Percentiles rank a stretch among this genome's conserved stretches.
Evolutionary conservation across 306 rosid genomes (phyloP).

Genomic region (barrel medic (Medicago truncatula)): MtrunA17r5.0-ANR NC_053047.1:7436501-7437000

Average conservation of each 20-base stretch:
- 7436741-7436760: conserved; percentile 91
- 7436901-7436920: conserved; percentile 21
- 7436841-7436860: too few species aligned
- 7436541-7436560: conserved; percentile 91
- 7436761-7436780: conserved; percentile 71
- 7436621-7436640: conserved; percentile 7
- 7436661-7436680: conserved; percentile 96
- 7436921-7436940: conserved; percentile 3
- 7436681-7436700: conserved; percentile 94
- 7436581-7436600: conserved; percentile 2
- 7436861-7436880: too few species aligned
- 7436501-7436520: conserved; percentile 89
- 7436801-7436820: conserved; percentile 29
- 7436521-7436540: conserved; percentile 91
- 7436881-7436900: background rate
- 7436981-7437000: conserved; percentile 98
- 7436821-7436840: background rate
- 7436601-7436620: conserved; percentile 5
- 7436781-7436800: conserved; percentile 9
- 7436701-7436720: conserved; percentile 93
- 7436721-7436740: conserved; percentile 89
- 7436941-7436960: background rate
- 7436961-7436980: background rate
- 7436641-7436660: conserved; percentile 67
- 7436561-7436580: conserved; percentile 77